A percentile compares a stretch with the other conserved stretches of the same genome.
Conservation (phyloP, 192 early-diverging fungal species). For the Entrophospora sp. region DNA sequence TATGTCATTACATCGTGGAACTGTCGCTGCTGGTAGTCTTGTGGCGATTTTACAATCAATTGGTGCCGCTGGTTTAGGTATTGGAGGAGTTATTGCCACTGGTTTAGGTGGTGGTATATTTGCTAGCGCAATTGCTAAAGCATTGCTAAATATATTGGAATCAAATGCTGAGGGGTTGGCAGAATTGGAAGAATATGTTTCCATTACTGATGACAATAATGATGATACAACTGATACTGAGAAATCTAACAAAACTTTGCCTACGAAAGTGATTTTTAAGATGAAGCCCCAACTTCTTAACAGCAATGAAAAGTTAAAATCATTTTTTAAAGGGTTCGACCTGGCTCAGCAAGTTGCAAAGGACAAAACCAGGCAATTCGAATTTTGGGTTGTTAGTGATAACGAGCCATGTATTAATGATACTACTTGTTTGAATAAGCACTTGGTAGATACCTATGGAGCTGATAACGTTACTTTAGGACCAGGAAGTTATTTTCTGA, state of each 20-base stretch:
- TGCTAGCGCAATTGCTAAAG: background rate
- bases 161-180: background rate
- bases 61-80: constrained; percentile 8
- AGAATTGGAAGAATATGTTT: background rate
- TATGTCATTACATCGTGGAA: constrained; percentile 23
- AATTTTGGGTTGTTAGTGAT: background rate
- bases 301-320: background rate
- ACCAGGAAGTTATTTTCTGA: too few relatives aligned
- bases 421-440: too few relatives aligned
- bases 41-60: constrained; percentile 18
- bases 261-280: background rate
- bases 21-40: constrained; percentile 9
- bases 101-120: too few relatives aligned
- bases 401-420: too few relatives aligned
- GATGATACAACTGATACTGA: too few relatives aligned
- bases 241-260: too few relatives aligned
- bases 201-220: background rate
- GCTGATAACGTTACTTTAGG: too few relatives aligned
- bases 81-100: background rate
- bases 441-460: too few relatives aligned
- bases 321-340: background rate
- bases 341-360: background rate
- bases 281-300: background rate
- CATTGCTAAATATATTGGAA: background rate
- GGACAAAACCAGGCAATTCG: background rate